phyloP scores from a whole-genome alignment of 2,329 filamentous ascomycete species.

The Xylaria sp. region DNA sequence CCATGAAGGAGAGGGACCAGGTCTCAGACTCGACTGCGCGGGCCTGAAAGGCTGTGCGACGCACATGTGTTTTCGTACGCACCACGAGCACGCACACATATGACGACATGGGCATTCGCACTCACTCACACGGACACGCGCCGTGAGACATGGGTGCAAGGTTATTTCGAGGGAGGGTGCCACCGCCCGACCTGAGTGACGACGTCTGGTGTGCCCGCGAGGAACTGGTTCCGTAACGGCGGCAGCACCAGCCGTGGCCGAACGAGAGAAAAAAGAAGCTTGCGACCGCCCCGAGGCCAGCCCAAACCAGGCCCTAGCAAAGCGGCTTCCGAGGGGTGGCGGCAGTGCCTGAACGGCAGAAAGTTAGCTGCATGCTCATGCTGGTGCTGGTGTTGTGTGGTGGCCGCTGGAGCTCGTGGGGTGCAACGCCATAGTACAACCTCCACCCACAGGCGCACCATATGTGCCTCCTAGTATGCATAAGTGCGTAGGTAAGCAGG shows the following conservation, averaged over 20 bases:
- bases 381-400: constrained; percentile 21
- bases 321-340: constrained; percentile 28
- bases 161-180: constrained; percentile 13
- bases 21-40: constrained; percentile 13
- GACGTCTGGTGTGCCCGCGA: constrained; percentile 1
- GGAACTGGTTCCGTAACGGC: constrained; percentile 13
- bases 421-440: constrained; percentile 26
- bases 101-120: constrained; percentile 8
- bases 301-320: constrained; percentile 16
- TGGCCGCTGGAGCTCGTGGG: constrained; percentile 28
- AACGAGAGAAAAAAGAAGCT: constrained; percentile 2
- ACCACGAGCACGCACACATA: neutral
- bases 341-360: constrained; percentile 33
- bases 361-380: constrained; percentile 28
- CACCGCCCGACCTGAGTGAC: constrained; percentile 12
- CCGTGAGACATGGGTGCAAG: constrained; percentile 15
- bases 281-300: neutral
- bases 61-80: constrained; percentile 9
- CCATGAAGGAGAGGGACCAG: neutral
- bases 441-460: constrained; percentile 23
- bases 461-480: constrained; percentile 18
- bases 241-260: constrained; percentile 16
- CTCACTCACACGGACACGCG: constrained; percentile 9
- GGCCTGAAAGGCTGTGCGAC: constrained; percentile 13
- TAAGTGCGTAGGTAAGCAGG: constrained; percentile 10